Evolutionary conservation across 2,329 filamentous ascomycete species (phyloP), one percentile per base, ranked within the genome.

Genomic region (Penicillium sp.): DNA sequence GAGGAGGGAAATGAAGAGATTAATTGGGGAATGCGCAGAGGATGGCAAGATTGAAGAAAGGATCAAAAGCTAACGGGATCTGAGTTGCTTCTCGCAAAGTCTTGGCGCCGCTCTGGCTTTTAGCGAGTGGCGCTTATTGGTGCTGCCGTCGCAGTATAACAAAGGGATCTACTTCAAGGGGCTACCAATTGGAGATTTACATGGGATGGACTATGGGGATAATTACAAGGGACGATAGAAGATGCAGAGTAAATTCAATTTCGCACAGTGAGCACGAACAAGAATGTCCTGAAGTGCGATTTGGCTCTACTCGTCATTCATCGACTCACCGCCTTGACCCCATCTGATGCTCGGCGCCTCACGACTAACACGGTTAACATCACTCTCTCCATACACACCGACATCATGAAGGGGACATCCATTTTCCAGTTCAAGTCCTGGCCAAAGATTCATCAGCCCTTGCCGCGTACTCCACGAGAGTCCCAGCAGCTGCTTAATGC

Each of bases 401-500:
- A 54, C 53, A 75, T 65, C 65, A 85, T 86, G 80, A 84, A 81
- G 67, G 73, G 76, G 22, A 78, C 81, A 2, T 70, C 77, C 2
- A 71, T 77, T 36, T 73, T 78, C 40, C 71, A 74, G 40, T 76
- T 82, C 58, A 79, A 76, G 52, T 72, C 78, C 21, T 77, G 84
- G 67, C 76, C 79, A 24, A 85, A 81, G 66, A 77, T 88, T 39
- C 78, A 81, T 60, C 75, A 74, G 40, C 78, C 77, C 45, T 70
- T 76, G 29, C 74, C 85, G 22, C 75, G 86, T 14, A 83, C 79
- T 24, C 75, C 79, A 4, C 79, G 79, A 54, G 83, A 88, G 64
- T 85, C 82, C 14, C 76, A 83, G 57, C 80, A 84, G 62, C 75
- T 89, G 7, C 78, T 88, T 39, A 79, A 76, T 49, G 76, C 85